Evolutionary conservation across 2,329 filamentous ascomycete genomes (phyloP).

Genomic region (Cercospora citrullina): DNA sequence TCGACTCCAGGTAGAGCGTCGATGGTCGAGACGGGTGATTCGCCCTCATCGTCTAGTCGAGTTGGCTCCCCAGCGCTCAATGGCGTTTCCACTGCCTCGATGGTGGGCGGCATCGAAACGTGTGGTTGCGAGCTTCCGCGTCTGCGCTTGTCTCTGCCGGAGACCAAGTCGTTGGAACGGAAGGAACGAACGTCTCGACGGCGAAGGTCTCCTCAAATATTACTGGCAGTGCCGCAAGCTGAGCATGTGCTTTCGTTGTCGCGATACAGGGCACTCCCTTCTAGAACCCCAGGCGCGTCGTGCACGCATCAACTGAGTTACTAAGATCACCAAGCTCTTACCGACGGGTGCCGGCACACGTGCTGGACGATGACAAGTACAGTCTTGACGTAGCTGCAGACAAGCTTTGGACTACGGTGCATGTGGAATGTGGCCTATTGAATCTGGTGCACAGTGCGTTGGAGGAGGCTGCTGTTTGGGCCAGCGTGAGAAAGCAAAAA

Average conservation of each 20-base stretch:
- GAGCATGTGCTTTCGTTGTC: not conserved
- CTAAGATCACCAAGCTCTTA: not conserved
- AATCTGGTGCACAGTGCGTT: not conserved
- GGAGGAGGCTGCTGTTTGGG: not conserved
- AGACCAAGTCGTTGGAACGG: not conserved
- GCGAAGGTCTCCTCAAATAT: not conserved
- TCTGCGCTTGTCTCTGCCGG: not conserved
- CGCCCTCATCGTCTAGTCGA: conserved; percentile 17
- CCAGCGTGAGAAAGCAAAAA: not conserved
- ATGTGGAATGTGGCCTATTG: not conserved
- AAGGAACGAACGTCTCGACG: not conserved
- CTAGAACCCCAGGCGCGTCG: not conserved
- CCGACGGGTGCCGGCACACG: not conserved
- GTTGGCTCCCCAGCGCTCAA: conserved; percentile 3
- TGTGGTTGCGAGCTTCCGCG: not conserved
- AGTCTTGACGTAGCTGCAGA: not conserved
- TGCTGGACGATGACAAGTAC: not conserved
- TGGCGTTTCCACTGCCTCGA: conserved; percentile 1
- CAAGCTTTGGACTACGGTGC: not conserved
- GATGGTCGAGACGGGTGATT: conserved; percentile 21
- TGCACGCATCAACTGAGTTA: not conserved
- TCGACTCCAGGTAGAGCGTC: conserved; percentile 21
- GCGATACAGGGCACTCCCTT: not conserved
- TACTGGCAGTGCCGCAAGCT: not conserved
- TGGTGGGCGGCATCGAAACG: conserved; percentile 5